Evolutionary conservation across 345 rosid genomes (phyloP).

Genomic region (Excoecaria cochinchinensis): DNA sequence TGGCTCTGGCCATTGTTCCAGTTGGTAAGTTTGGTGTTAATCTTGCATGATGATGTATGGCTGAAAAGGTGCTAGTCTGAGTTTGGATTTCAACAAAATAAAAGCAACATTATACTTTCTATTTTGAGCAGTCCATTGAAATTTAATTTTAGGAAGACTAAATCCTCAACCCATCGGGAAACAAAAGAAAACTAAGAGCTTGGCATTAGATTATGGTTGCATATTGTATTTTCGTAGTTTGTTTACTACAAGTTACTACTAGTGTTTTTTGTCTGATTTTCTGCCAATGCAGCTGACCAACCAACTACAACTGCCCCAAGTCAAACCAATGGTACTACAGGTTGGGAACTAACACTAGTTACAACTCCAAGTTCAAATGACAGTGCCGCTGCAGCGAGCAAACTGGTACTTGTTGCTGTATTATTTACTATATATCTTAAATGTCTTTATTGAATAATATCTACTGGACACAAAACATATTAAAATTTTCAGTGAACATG

Average conservation of each 20-base stretch:
- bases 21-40: constrained; percentile 47
- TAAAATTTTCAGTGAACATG: background rate
- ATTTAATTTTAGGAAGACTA: background rate
- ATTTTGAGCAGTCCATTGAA: background rate
- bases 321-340: constrained; percentile 52
- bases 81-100: constrained; percentile 1
- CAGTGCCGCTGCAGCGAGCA: constrained; percentile 60
- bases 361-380: constrained; percentile 89
- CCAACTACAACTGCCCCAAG: constrained; percentile 40
- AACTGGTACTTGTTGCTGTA: constrained; percentile 52
- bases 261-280: constrained; percentile 17
- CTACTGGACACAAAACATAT: constrained; percentile 1
- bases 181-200: background rate
- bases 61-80: background rate
- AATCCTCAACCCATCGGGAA: background rate
- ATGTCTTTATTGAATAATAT: background rate
- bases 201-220: background rate
- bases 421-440: constrained; percentile 4
- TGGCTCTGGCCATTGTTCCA: constrained; percentile 93
- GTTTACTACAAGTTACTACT: background rate
- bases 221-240: constrained; percentile 6
- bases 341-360: constrained; percentile 97
- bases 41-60: background rate
- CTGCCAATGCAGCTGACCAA: constrained; percentile 57
- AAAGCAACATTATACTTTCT: background rate